Conservation (phyloP, 805 yeast species). For the Candida tammaniensis region DNA sequence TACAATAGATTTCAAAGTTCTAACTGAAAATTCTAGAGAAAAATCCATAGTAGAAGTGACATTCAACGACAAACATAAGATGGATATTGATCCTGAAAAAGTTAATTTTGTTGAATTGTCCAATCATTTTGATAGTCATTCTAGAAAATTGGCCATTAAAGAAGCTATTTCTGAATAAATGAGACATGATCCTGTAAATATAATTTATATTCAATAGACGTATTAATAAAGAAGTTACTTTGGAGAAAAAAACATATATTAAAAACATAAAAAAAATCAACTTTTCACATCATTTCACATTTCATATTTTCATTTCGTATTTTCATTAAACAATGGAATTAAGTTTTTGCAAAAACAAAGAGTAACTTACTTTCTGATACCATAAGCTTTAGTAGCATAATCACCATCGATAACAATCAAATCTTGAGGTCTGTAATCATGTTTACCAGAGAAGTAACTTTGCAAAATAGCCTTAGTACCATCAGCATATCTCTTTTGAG, state of each 20-base stretch:
- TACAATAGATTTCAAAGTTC: constrained; percentile 58
- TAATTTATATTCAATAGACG: background rate
- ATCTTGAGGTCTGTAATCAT: constrained; percentile 74
- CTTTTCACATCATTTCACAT: too few species aligned
- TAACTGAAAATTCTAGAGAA: constrained; percentile 43
- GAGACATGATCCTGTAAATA: too few species aligned
- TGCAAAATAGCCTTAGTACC: constrained; percentile 68
- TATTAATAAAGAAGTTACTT: too few species aligned
- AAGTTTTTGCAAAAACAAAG: too few species aligned
- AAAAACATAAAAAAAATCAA: too few species aligned
- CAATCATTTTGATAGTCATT: constrained; percentile 73
- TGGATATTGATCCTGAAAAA: constrained; percentile 63
- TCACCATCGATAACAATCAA: constrained; percentile 68
- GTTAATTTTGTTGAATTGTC: constrained; percentile 59
- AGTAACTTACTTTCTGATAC: constrained; percentile 40
- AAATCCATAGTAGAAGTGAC: constrained; percentile 69
- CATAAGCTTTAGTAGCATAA: constrained; percentile 73
- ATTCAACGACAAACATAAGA: constrained; percentile 71
- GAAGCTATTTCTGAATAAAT: constrained; percentile 52
- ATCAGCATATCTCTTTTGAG: constrained; percentile 68
- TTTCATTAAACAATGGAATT: too few species aligned
- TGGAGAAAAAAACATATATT: too few species aligned
- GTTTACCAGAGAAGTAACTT: constrained; percentile 58
- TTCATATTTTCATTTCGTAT: too few species aligned
- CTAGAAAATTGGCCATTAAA: constrained; percentile 70